These are phyloP conservation scores for Geranium brycei DNA, from an alignment of 345 rosid genomes.

Conservation along the genomic window DNA sequence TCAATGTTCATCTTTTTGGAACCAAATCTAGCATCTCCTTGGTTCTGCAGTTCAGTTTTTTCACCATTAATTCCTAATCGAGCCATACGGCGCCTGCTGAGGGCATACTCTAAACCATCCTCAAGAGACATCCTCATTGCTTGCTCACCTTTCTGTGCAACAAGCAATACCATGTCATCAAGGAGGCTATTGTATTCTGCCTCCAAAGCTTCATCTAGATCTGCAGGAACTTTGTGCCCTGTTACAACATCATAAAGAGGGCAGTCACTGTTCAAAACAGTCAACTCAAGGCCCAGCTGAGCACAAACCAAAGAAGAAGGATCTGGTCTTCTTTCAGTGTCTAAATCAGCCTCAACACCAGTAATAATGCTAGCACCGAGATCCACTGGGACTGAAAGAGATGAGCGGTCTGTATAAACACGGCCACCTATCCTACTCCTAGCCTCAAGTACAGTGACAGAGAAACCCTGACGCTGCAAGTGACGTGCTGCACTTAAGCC, in stretches of 20 bases:
- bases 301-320: conserved; percentile 92
- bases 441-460: conserved; percentile 84
- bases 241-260: conserved; percentile 91
- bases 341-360: conserved; percentile 96
- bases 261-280: conserved; percentile 88
- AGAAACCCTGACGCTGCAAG: conserved; percentile 88
- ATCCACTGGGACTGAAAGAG: conserved; percentile 99
- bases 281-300: conserved; percentile 88
- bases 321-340: conserved; percentile 97
- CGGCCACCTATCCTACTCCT: conserved; percentile 95
- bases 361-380: conserved; percentile 99
- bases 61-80: conserved; percentile 34
- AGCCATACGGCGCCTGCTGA: conserved; percentile 58
- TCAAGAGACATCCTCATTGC: conserved; percentile 90
- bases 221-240: conserved; percentile 83
- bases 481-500: conserved; percentile 97
- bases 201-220: conserved; percentile 87
- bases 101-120: conserved; percentile 93
- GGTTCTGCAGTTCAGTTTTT: conserved; percentile 27
- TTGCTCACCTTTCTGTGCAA: conserved; percentile 79
- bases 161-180: conserved; percentile 83
- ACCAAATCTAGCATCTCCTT: conserved; percentile 25
- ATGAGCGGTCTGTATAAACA: conserved; percentile 82
- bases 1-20: conserved; percentile 19
- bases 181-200: conserved; percentile 87